Evolutionary conservation across 257 asterid genomes (phyloP).

Genomic region (Catharanthus roseus): DNA sequence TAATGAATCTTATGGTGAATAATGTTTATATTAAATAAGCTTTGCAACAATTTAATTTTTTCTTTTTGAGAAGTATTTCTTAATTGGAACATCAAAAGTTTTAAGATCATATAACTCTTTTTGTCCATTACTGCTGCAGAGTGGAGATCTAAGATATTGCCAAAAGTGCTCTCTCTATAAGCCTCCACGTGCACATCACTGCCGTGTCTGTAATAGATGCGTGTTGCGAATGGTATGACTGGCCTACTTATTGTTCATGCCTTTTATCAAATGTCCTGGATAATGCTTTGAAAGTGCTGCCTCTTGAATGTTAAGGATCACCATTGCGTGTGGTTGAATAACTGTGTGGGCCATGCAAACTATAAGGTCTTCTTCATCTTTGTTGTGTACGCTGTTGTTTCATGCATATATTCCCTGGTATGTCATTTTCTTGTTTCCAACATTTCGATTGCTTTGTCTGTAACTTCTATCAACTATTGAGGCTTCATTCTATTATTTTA

Average conservation of each 20-base stretch:
- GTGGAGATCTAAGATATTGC: conserved; percentile 88
- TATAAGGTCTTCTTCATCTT: conserved; percentile 77
- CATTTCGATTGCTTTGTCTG: conserved; percentile 6
- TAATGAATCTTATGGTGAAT: neutral
- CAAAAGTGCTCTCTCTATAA: conserved; percentile 80
- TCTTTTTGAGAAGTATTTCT: neutral
- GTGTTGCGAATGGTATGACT: conserved; percentile 82
- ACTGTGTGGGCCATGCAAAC: conserved; percentile 92
- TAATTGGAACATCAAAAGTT: neutral
- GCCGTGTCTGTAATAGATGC: conserved; percentile 85
- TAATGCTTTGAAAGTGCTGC: conserved; percentile 35
- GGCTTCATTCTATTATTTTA: neutral
- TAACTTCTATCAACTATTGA: neutral
- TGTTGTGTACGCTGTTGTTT: conserved; percentile 57
- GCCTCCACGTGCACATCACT: conserved; percentile 97
- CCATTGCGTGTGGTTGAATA: conserved; percentile 93
- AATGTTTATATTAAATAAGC: neutral
- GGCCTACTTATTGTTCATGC: conserved; percentile 26
- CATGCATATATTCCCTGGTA: conserved; percentile 92
- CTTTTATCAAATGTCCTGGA: conserved; percentile 26
- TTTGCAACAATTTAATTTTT: neutral
- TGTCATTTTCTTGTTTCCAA: conserved; percentile 7
- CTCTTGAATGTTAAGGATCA: conserved; percentile 73
- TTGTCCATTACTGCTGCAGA: conserved; percentile 42
- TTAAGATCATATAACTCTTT: too few relatives aligned